Percentiles rank a stretch among this genome's conserved stretches.
Evolutionary conservation across 208 protist species (phyloP).

Genomic region (Crithidia mellificae): DNA sequence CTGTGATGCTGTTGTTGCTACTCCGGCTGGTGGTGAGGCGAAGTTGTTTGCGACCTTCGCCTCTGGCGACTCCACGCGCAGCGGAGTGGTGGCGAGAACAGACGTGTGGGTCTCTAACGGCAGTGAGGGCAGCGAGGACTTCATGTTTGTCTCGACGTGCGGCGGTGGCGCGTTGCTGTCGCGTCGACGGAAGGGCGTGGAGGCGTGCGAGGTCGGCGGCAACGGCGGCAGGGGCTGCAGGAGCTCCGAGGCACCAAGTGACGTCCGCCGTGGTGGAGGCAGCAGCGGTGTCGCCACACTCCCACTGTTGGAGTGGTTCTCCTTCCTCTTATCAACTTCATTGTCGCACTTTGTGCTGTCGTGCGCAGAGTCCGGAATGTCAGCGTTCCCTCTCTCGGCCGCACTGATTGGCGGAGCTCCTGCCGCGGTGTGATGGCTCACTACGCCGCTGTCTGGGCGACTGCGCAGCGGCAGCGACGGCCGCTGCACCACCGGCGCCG

Average conservation of each 20-base stretch:
- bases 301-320: neutral
- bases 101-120: neutral
- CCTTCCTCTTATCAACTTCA: neutral
- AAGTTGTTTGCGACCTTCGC: neutral
- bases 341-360: neutral
- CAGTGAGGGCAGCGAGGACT: neutral
- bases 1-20: neutral
- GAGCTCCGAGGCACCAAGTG: neutral
- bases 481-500: constrained; percentile 16
- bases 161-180: neutral
- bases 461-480: constrained; percentile 1
- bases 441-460: neutral
- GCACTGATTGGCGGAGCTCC: neutral
- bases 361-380: neutral
- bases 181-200: neutral
- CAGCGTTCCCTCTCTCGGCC: neutral
- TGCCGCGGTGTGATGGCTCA: too few relatives aligned
- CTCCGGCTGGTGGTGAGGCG: neutral
- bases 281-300: neutral
- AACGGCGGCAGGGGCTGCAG: neutral
- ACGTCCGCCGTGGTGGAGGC: neutral
- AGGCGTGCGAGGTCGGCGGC: neutral
- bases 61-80: neutral
- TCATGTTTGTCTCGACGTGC: neutral
- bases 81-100: neutral